A percentile compares a stretch with the other conserved stretches of the same genome.
phyloP scores from a whole-genome alignment of 1,284 basidiomycete species.

The Trametes polyzona region DNA sequence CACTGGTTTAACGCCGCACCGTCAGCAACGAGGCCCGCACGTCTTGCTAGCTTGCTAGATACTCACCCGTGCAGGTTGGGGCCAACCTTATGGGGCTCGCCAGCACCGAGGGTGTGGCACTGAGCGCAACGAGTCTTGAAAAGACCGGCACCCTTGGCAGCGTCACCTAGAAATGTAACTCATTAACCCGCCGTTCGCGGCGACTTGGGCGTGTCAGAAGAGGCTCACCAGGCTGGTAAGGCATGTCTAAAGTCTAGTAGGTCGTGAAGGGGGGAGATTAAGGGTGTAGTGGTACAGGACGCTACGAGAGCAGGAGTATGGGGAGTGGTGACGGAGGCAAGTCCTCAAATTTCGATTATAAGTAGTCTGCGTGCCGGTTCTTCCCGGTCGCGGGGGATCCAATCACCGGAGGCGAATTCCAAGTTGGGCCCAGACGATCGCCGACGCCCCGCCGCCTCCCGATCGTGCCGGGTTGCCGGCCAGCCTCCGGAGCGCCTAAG shows the following conservation, averaged over 20 bases:
- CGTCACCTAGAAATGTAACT: slow-evolving; percentile 66
- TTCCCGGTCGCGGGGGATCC: slow-evolving; percentile 21
- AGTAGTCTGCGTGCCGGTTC: slow-evolving; percentile 23
- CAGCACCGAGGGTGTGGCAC: slow-evolving; percentile 90
- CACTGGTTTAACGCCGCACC: slow-evolving; percentile 39
- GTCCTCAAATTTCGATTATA: slow-evolving; percentile 36
- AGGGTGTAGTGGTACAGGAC: slow-evolving; percentile 26
- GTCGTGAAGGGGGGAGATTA: slow-evolving; percentile 31
- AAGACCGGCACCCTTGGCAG: slow-evolving; percentile 85
- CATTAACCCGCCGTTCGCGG: slow-evolving; percentile 3
- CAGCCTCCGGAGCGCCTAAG: slow-evolving; percentile 13
- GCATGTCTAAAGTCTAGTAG: slow-evolving; percentile 38
- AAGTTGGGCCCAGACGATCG: slow-evolving; percentile 5
- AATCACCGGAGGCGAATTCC: slow-evolving; percentile 22
- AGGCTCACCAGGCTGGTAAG: slow-evolving; percentile 38
- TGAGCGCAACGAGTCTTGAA: slow-evolving; percentile 98
- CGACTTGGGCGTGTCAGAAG: neutral
- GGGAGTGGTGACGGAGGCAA: slow-evolving; percentile 18
- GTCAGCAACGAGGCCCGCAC: slow-evolving; percentile 16
- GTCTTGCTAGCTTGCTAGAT: neutral
- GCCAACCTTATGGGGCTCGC: slow-evolving; percentile 89
- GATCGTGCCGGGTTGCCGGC: slow-evolving; percentile 13
- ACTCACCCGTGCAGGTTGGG: slow-evolving; percentile 92
- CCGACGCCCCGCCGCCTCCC: slow-evolving; percentile 6
- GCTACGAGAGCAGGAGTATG: slow-evolving; percentile 25